Conservation (phyloP, 1,139 yeast genomes). For the Meyerozyma guilliermondii region DNA sequence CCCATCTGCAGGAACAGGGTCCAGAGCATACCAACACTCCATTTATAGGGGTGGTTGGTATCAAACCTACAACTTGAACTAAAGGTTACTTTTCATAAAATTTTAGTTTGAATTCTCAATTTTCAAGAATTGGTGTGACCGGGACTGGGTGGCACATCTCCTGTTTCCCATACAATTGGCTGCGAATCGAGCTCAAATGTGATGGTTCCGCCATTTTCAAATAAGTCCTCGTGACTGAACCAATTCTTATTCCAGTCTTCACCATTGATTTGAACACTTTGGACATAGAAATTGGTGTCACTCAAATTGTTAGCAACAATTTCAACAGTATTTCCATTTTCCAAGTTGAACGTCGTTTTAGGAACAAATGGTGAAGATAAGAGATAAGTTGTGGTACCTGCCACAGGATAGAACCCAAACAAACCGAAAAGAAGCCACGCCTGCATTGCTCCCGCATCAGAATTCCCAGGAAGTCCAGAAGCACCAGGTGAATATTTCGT, state of each 20-base stretch:
- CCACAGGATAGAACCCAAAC: slow-evolving; percentile 31
- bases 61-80: too few species aligned
- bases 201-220: slow-evolving; percentile 23
- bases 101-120: too few species aligned
- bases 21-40: too few species aligned
- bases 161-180: slow-evolving; percentile 22
- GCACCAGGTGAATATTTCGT: slow-evolving; percentile 21
- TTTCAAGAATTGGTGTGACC: slow-evolving; percentile 13
- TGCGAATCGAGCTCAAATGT: slow-evolving; percentile 22
- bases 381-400: slow-evolving; percentile 33
- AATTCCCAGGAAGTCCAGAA: slow-evolving; percentile 31
- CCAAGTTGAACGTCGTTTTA: slow-evolving; percentile 18
- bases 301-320: slow-evolving; percentile 23
- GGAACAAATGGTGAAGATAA: slow-evolving; percentile 29
- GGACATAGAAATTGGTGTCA: slow-evolving; percentile 18
- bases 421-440: slow-evolving; percentile 32
- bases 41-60: too few species aligned
- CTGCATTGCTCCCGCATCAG: slow-evolving; percentile 40
- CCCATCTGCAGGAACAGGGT: neutral
- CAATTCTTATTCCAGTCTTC: slow-evolving; percentile 22
- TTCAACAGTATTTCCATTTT: slow-evolving; percentile 19
- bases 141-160: slow-evolving; percentile 22
- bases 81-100: too few species aligned
- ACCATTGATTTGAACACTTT: slow-evolving; percentile 26
- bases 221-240: slow-evolving; percentile 28